Percentiles rank a stretch among this genome's conserved stretches.
phyloP scores from a whole-genome alignment of 192 early-diverging fungal species.

The Rhizophagus sp. region DNA sequence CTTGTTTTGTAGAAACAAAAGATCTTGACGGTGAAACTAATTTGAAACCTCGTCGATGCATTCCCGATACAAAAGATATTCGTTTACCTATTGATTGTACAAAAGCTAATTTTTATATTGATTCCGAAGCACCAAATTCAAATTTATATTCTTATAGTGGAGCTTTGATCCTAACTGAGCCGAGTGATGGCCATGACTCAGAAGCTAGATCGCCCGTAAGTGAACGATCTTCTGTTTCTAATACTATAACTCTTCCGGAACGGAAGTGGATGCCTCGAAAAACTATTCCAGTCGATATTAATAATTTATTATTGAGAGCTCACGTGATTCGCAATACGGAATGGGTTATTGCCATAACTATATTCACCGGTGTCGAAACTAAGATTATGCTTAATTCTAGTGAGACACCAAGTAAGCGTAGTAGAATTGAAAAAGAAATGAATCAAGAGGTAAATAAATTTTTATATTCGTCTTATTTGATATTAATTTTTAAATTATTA shows the following conservation, averaged over 20 bases:
- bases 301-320: constrained; percentile 84
- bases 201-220: background rate
- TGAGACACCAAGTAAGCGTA: constrained; percentile 87
- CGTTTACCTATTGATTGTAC: constrained; percentile 75
- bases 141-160: constrained; percentile 80
- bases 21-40: constrained; percentile 99
- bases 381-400: constrained; percentile 94
- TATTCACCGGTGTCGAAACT: constrained; percentile 87
- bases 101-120: constrained; percentile 62
- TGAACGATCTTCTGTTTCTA: background rate
- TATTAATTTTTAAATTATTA: background rate
- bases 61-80: constrained; percentile 67
- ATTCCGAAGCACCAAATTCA: constrained; percentile 75
- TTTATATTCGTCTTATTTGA: background rate
- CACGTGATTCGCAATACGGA: constrained; percentile 88
- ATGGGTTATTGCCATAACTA: constrained; percentile 82
- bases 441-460: constrained; percentile 63
- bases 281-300: constrained; percentile 72
- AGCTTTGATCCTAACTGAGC: constrained; percentile 53
- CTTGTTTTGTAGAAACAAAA: constrained; percentile 92
- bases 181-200: background rate
- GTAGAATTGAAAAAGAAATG: constrained; percentile 83
- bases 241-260: background rate
- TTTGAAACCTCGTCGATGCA: constrained; percentile 75
- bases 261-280: constrained; percentile 30